Evolutionary conservation across 2,329 filamentous ascomycete genomes (phyloP).

Genomic region (Colletotrichum destructivum): DNA sequence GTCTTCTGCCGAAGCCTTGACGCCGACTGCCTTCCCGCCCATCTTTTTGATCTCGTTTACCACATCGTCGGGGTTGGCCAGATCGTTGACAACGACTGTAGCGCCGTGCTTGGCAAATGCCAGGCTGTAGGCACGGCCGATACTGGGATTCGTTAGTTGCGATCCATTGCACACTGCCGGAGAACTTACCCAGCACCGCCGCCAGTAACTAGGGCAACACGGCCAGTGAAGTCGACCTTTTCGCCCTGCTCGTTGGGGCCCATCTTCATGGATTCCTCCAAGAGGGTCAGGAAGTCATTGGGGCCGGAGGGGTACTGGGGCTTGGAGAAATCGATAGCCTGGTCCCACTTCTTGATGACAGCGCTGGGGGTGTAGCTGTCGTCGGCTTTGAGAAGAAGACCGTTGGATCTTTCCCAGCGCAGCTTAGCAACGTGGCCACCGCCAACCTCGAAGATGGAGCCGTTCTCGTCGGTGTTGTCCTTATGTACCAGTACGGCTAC

Average conservation of each 20-base stretch:
- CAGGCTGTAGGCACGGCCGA: conserved; percentile 91
- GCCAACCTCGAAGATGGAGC: conserved; percentile 93
- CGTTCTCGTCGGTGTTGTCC: conserved; percentile 85
- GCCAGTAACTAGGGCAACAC: conserved; percentile 89
- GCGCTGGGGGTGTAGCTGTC: conserved; percentile 89
- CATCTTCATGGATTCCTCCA: conserved; percentile 87
- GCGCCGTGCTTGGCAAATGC: conserved; percentile 89
- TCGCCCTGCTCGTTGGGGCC: conserved; percentile 80
- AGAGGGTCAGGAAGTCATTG: conserved; percentile 88
- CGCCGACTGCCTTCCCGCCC: conserved; percentile 91
- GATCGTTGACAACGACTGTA: conserved; percentile 93
- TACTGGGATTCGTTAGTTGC: conserved; percentile 61
- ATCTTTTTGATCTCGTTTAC: conserved; percentile 93
- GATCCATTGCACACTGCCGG: conserved; percentile 14
- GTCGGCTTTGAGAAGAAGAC: conserved; percentile 91
- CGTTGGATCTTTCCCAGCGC: conserved; percentile 93
- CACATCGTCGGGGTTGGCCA: conserved; percentile 91
- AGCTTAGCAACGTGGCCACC: conserved; percentile 94
- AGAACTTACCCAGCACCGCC: conserved; percentile 80
- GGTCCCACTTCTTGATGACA: conserved; percentile 89
- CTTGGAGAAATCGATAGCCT: conserved; percentile 88
- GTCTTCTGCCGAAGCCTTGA: conserved; percentile 94
- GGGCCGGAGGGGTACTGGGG: conserved; percentile 87
- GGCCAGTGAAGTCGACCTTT: conserved; percentile 85
- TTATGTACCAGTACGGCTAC: conserved; percentile 91